Base-by-base conservation (phyloP, 1,284 basidiomycete genomes). In the Sanghuangporus sanghuang region DNA sequence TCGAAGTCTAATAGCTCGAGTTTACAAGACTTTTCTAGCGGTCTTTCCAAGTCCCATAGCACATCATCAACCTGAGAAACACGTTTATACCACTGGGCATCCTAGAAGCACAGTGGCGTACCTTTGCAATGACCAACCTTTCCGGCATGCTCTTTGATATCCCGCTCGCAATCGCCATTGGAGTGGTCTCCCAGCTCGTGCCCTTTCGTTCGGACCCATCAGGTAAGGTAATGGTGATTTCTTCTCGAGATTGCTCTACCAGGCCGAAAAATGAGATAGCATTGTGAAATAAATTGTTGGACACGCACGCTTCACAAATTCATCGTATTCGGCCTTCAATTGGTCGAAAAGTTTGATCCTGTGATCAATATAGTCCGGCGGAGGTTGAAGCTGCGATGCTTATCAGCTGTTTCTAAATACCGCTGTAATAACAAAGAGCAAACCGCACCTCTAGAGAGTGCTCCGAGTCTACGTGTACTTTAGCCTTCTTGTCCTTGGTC, bases 41-140 rank as follows among this genome's bases (percentile, higher is more conserved):
- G 96, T 63, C 97, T 84, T 70, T 96, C 93, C 32, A 99, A 82
- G 76, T 99, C 97, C 95, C 96, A 99, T 1, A 99, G 83, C 59
- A 81, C 79, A 63, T 89, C 93, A 72, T 99, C 85, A 60, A 96
- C 94, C 91, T 92, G 36, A 5, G 62, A 54, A 56, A 59, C 8
- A n/a, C 52, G 46, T 54, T 2, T 12, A 62, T n/a, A 27, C 14
- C n/a, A 38, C 52, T 49, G 55, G 46, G 39, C 42, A 50, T n/a
- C 38, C n/a, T 23, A 12, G 14, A 40, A 46, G 14, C 27, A 18
- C 16, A n/a, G 44, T 61, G 48, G 40, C 44, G 16, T 61, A 86
- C 94, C 81, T 99, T 98, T 42, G 96, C 90, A 71, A 99, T 98
- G 70, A 99, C 92, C 68, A 92, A 82, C 54, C 89, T 85, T 69